Percentiles rank a stretch among this genome's conserved stretches.
Evolutionary conservation across 768 basidiomycete genomes (phyloP).

Genomic region (Baorangia bicolor): DNA sequence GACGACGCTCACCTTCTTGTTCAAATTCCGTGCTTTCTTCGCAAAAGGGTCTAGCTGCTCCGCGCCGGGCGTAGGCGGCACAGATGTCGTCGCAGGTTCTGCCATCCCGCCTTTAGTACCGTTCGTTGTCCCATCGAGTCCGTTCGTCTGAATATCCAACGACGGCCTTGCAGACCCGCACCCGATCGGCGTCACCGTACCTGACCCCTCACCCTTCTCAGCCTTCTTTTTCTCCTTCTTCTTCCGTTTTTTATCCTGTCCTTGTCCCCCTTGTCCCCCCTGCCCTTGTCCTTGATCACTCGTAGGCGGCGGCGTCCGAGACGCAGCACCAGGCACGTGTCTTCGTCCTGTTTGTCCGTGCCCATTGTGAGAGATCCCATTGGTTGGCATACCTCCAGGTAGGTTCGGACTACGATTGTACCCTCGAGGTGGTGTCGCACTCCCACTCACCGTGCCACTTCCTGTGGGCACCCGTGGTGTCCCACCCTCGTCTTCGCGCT

Average conservation of each 20-base stretch:
- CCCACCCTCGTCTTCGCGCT: constrained; percentile 89
- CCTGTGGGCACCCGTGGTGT: constrained; percentile 47
- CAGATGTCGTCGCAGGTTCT: constrained; percentile 22
- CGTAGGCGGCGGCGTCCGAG: constrained; percentile 46
- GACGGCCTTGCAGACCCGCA: constrained; percentile 31
- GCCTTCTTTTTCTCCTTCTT: constrained; percentile 59
- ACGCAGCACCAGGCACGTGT: constrained; percentile 72
- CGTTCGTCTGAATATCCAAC: constrained; percentile 37
- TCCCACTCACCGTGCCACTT: constrained; percentile 42
- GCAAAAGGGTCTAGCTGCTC: constrained; percentile 75
- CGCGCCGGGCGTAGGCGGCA: constrained; percentile 53
- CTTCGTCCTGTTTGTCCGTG: constrained; percentile 30
- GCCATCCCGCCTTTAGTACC: constrained; percentile 14
- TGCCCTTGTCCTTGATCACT: constrained; percentile 31
- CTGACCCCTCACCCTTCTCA: constrained; percentile 32
- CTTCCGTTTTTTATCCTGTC: constrained; percentile 45
- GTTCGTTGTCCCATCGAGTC: constrained; percentile 16
- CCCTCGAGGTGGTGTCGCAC: constrained; percentile 60
- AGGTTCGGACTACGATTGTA: constrained; percentile 59
- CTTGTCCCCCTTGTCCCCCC: constrained; percentile 34
- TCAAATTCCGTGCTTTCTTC: constrained; percentile 93
- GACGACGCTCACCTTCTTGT: constrained; percentile 73
- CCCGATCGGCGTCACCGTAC: constrained; percentile 31
- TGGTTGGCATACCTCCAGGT: constrained; percentile 44
- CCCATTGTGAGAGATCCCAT: constrained; percentile 35